phyloP scores from a whole-genome alignment of 2,329 filamentous ascomycete species.

The Phialophora macrospora region DNA sequence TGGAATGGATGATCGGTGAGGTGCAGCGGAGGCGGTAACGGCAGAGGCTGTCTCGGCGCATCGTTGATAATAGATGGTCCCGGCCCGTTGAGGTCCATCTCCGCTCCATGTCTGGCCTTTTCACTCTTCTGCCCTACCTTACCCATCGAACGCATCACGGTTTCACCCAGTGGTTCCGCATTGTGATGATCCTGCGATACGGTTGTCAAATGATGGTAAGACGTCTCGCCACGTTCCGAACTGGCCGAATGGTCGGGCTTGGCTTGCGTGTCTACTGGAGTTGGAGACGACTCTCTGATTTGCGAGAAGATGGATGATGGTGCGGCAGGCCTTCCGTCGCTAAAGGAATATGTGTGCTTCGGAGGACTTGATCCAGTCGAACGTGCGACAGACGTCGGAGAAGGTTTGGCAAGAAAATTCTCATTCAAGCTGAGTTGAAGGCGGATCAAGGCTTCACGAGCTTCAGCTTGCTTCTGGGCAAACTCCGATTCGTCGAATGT shows the following conservation, averaged over 20 bases:
- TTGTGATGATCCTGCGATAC: slow-evolving; percentile 1
- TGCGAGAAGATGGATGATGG: slow-evolving; percentile 32
- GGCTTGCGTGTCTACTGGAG: slow-evolving; percentile 17
- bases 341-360: slow-evolving; percentile 22
- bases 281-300: slow-evolving; percentile 23
- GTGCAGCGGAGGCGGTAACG: slow-evolving; percentile 23
- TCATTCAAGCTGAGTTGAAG: slow-evolving; percentile 39
- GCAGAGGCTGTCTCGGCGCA: slow-evolving; percentile 16
- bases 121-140: neutral
- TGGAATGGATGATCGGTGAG: slow-evolving; percentile 19
- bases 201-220: slow-evolving; percentile 29
- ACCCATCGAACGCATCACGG: neutral
- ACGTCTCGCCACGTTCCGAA: slow-evolving; percentile 13
- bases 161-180: neutral
- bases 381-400: slow-evolving; percentile 13
- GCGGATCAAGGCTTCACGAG: slow-evolving; percentile 36
- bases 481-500: slow-evolving; percentile 37
- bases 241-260: slow-evolving; percentile 17
- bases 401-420: slow-evolving; percentile 30
- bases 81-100: slow-evolving; percentile 25
- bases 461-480: slow-evolving; percentile 38
- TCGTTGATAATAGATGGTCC: slow-evolving; percentile 30
- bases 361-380: slow-evolving; percentile 19
- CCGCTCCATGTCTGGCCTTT: slow-evolving; percentile 16
- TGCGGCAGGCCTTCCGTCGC: slow-evolving; percentile 28